phyloP scores from a whole-genome alignment of 2,329 filamentous ascomycete genomes.

The Talaromyces atroroseus region DNA sequence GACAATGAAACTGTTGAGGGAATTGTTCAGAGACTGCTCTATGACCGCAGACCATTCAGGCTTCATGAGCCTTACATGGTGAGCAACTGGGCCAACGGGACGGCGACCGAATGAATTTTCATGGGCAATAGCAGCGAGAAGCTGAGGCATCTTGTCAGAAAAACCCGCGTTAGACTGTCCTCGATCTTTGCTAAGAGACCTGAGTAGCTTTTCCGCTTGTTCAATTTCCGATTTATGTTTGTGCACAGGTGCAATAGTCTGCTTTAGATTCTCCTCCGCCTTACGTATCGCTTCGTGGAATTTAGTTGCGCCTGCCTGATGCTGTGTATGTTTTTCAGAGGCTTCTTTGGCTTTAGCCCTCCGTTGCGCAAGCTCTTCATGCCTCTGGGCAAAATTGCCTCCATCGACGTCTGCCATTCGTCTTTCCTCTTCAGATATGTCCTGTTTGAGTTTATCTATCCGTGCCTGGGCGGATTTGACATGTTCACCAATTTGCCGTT shows the following conservation, averaged over 20 bases:
- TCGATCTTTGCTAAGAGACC: conserved; percentile 51
- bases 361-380: conserved; percentile 55
- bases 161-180: conserved; percentile 61
- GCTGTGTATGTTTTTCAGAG: conserved; percentile 35
- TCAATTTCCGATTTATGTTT: conserved; percentile 52
- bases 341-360: conserved; percentile 48
- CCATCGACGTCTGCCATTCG: conserved; percentile 65
- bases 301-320: conserved; percentile 30
- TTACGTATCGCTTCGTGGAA: conserved; percentile 32
- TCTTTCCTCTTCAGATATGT: conserved; percentile 44
- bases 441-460: conserved; percentile 37
- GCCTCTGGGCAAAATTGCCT: conserved; percentile 59
- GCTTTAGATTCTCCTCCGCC: conserved; percentile 29
- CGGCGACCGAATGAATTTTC: conserved; percentile 63
- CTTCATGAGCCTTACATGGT: conserved; percentile 68
- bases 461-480: conserved; percentile 49
- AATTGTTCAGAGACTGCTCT: conserved; percentile 67
- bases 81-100: conserved; percentile 79
- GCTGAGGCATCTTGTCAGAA: conserved; percentile 54
- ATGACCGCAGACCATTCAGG: conserved; percentile 79
- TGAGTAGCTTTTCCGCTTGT: conserved; percentile 48
- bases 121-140: conserved; percentile 64
- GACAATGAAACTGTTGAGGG: conserved; percentile 74
- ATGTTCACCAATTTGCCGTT: conserved; percentile 59
- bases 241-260: conserved; percentile 20